Percentiles rank a stretch among this genome's conserved stretches.
These are phyloP conservation scores for Arthroderma sp. DNA, from an alignment of 2,329 filamentous ascomycete species.

Conservation along the genomic window DNA sequence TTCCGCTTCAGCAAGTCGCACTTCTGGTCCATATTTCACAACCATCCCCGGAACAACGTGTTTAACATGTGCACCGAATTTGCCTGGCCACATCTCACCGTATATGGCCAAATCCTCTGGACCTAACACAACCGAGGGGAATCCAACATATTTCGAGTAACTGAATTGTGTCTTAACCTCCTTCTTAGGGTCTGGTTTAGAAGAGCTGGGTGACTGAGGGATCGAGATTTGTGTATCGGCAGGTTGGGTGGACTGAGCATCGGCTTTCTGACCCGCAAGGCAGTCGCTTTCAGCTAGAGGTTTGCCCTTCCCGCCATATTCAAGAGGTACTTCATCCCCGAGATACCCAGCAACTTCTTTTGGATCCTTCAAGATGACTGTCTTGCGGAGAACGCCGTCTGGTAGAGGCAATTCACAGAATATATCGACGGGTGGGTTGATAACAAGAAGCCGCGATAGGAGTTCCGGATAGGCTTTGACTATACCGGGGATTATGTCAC, in stretches of 20 bases:
- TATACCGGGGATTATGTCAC: background rate
- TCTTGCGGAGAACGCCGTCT: background rate
- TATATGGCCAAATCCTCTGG: constrained; percentile 5
- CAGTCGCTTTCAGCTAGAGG: constrained; percentile 1
- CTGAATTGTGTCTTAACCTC: background rate
- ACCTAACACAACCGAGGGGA: constrained; percentile 2
- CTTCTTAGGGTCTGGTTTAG: background rate
- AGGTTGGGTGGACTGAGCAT: background rate
- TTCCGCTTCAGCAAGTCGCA: constrained; percentile 8
- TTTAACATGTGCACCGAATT: constrained; percentile 1
- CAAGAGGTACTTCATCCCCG: background rate
- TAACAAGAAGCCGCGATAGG: background rate
- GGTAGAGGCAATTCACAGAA: background rate
- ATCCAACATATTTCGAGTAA: constrained; percentile 3
- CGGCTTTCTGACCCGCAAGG: background rate
- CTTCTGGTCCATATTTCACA: constrained; percentile 5
- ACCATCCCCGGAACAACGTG: constrained; percentile 2
- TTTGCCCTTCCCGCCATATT: constrained; percentile 4
- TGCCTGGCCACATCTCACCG: background rate
- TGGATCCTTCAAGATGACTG: background rate
- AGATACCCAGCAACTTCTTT: background rate
- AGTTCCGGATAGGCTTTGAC: background rate
- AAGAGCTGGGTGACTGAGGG: background rate
- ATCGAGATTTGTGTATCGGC: background rate
- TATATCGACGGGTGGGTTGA: background rate